Evolutionary conservation across 2,329 filamentous ascomycete genomes (phyloP).

Genomic region (Trichoderma endophyticum): DNA sequence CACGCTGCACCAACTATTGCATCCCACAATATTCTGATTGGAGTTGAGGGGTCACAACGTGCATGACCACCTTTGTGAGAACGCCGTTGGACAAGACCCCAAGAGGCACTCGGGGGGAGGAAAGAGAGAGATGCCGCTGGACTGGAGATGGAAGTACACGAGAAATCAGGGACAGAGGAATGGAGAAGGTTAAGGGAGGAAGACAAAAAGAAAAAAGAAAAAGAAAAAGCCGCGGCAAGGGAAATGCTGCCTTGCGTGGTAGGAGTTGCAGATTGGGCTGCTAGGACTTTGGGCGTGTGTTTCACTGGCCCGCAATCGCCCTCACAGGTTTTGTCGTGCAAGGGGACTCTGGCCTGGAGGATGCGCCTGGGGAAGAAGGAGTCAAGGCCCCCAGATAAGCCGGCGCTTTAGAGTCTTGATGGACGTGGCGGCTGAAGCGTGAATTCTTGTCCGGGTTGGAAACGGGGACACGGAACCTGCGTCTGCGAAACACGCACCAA

Average conservation of each 20-base stretch:
- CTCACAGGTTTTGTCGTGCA: constrained; percentile 1
- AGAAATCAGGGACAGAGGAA: neutral
- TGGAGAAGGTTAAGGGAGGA: neutral
- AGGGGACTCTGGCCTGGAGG: neutral
- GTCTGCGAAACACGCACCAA: constrained; percentile 12
- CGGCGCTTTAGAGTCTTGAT: neutral
- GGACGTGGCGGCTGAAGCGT: constrained; percentile 4
- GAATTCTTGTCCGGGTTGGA: neutral
- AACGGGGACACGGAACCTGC: constrained; percentile 4
- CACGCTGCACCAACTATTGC: constrained; percentile 24
- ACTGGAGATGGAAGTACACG: neutral
- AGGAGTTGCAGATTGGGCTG: constrained; percentile 16
- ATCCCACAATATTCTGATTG: constrained; percentile 23
- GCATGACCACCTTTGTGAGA: constrained; percentile 20
- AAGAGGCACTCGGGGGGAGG: neutral
- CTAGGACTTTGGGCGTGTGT: constrained; percentile 7
- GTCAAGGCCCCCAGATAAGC: constrained; percentile 1
- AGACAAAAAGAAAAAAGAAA: neutral
- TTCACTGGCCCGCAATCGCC: neutral
- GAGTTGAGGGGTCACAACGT: constrained; percentile 19
- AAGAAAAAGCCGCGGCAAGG: constrained; percentile 12
- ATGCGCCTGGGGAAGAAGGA: constrained; percentile 10
- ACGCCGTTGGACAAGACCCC: constrained; percentile 5
- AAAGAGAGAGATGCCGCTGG: neutral
- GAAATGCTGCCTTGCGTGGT: neutral